Evolutionary conservation across 2,329 filamentous ascomycete species (phyloP), one percentile per base, ranked within the genome.

Genomic region (Pezicula neosporulosa): DNA sequence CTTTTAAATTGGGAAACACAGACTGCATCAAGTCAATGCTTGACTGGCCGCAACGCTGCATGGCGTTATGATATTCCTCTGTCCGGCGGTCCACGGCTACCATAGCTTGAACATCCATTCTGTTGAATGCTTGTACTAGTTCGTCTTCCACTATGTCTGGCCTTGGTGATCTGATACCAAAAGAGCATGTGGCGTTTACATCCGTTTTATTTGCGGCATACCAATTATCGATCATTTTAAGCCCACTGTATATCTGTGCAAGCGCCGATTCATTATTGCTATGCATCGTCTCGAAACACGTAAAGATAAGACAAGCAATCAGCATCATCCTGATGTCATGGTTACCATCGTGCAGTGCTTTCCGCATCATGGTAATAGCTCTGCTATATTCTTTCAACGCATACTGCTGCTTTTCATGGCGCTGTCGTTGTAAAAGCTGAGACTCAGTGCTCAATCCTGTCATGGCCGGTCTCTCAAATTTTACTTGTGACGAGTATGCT

Each of bases 251-350:
- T 38, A 83, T 82, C 59, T 84, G 81, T 12, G 67, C 60, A 44
- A 83, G 82, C 41, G 81, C 80, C 57, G 81, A 78, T 55, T 73
- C 75, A 61, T 84, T 80, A 55, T 84, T 76, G 28, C 81, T 81
- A 18, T 83, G 76, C 56, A 84, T 83, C 2, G 80, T 83, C 63
- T 86, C 83, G 53, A 86, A 86, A 63, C 80, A 85, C n/a, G 81
- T 77, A 43, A 86, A 70, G 35, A 86, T 69, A 38, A 86, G 77
- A 47, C 75, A 83, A 18, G 79, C 76, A 73, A 86, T 83, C 13
- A 86, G 72, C 49, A 73, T 75, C n/a, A 72, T 79, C 56, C 75
- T 73, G 18, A 73, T 74, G 42, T 63, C 59, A 41, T 55, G 66
- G 21, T 67, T 64, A 44, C 74, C 73, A 38, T 72, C 65, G 6